Conservation (phyloP, 106 monocot genomes). For the Phalaenopsis equestris region DNA sequence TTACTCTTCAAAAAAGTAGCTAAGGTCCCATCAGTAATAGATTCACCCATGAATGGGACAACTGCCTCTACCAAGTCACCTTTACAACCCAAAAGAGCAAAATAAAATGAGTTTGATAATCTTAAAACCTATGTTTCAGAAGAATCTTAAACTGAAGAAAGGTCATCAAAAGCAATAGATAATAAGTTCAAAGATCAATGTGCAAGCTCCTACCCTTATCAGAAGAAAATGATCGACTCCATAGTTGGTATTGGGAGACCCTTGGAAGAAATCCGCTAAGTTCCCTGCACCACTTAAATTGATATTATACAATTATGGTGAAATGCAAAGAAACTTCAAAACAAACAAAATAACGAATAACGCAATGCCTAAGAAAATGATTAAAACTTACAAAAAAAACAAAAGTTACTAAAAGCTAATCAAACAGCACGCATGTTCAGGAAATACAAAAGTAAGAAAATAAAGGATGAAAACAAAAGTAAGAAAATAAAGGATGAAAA, state of each 20-base stretch:
- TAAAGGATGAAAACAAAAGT: not conserved
- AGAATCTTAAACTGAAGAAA: not conserved
- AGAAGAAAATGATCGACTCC: constrained; percentile 73
- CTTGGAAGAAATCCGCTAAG: constrained; percentile 22
- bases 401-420: not conserved
- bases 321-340: not conserved
- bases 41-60: constrained; percentile 97
- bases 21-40: constrained; percentile 93
- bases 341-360: not conserved
- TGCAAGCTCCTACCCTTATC: constrained; percentile 38
- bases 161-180: not conserved
- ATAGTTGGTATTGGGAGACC: constrained; percentile 35
- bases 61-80: constrained; percentile 77
- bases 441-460: not conserved
- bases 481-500: not conserved
- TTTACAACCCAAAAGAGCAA: constrained; percentile 19
- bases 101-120: not conserved
- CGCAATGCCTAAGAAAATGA: not conserved
- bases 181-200: not conserved
- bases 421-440: not conserved
- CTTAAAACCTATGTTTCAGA: not conserved
- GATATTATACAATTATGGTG: not conserved
- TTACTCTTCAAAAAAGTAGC: constrained; percentile 84
- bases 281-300: constrained; percentile 35
- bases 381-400: not conserved